Conservation (phyloP, 2,329 filamentous ascomycete species). For the Calonectria hawksworthii region DNA sequence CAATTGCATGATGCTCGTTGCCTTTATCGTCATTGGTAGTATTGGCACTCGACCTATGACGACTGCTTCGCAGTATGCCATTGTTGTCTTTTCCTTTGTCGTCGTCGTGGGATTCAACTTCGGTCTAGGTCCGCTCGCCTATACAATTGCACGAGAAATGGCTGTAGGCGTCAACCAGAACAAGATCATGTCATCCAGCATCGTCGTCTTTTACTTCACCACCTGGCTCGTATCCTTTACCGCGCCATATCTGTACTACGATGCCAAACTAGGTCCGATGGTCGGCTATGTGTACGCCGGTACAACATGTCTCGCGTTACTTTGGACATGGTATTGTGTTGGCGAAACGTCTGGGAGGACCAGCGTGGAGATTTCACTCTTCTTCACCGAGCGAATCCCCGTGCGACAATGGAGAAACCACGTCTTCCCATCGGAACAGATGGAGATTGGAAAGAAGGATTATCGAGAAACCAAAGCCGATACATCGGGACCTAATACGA, state of each 20-base stretch:
- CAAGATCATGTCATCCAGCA: conserved; percentile 58
- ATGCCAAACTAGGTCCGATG: not conserved
- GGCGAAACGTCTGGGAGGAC: not conserved
- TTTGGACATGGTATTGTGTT: conserved; percentile 1
- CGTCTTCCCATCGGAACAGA: not conserved
- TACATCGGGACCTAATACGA: not conserved
- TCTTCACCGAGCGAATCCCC: conserved; percentile 1
- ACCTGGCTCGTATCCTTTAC: conserved; percentile 7
- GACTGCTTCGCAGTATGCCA: conserved; percentile 34
- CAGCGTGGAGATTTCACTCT: not conserved
- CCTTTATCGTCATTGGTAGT: conserved; percentile 49
- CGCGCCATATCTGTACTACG: conserved; percentile 9
- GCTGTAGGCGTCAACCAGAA: conserved; percentile 60
- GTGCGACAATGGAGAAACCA: conserved; percentile 2
- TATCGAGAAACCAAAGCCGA: not conserved
- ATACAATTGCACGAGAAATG: conserved; percentile 57
- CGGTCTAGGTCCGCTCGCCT: conserved; percentile 54
- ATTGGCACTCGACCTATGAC: conserved; percentile 36
- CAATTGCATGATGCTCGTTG: conserved; percentile 50
- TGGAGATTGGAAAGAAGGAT: not conserved
- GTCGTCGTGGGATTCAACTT: conserved; percentile 57
- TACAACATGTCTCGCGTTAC: not conserved
- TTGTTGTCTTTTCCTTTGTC: conserved; percentile 45
- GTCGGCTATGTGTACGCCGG: conserved; percentile 1
- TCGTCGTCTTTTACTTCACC: conserved; percentile 56